phyloP scores from a whole-genome alignment of 495 filamentous ascomycete species.

The Hamigera avellanea region DNA sequence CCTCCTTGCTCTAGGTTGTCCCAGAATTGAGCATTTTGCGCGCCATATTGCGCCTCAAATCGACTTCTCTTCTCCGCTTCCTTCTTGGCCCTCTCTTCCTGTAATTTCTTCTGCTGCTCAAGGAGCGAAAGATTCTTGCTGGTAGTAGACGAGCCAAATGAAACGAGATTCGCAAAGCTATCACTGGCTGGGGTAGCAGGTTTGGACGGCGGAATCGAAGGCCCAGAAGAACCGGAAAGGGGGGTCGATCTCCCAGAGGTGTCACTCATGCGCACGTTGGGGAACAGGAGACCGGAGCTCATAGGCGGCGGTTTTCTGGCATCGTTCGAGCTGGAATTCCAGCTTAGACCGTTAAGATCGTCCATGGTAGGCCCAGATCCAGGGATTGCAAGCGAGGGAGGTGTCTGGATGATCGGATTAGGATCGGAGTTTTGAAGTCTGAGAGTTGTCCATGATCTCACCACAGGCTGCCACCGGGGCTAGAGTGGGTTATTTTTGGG shows the following conservation, averaged over 20 bases:
- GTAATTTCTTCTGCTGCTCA: slow-evolving; percentile 73
- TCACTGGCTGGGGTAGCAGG: slow-evolving; percentile 55
- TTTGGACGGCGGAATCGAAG: slow-evolving; percentile 39
- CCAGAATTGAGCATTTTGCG: slow-evolving; percentile 53
- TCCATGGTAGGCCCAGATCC: slow-evolving; percentile 33
- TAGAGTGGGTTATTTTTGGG: neutral
- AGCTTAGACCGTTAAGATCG: slow-evolving; percentile 46
- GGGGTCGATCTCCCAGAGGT: slow-evolving; percentile 61
- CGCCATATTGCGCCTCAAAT: slow-evolving; percentile 65
- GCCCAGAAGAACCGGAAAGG: slow-evolving; percentile 42
- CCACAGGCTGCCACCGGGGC: slow-evolving; percentile 1
- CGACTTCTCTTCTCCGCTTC: slow-evolving; percentile 59
- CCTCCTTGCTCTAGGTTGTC: slow-evolving; percentile 46
- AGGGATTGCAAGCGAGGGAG: neutral
- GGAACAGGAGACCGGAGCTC: slow-evolving; percentile 45
- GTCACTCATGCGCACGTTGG: slow-evolving; percentile 46
- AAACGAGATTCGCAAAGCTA: slow-evolving; percentile 83
- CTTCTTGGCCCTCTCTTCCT: slow-evolving; percentile 64
- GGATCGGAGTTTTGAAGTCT: slow-evolving; percentile 3
- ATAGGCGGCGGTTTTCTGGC: slow-evolving; percentile 36
- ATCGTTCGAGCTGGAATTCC: slow-evolving; percentile 29
- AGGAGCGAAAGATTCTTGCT: slow-evolving; percentile 62
- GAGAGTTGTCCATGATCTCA: slow-evolving; percentile 7
- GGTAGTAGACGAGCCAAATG: slow-evolving; percentile 55
- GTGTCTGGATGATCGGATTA: slow-evolving; percentile 15